Percentiles rank a stretch among this genome's conserved stretches.
These are phyloP conservation scores for Chalara sp. DNA, from an alignment of 2,329 filamentous ascomycete species.

Conservation along the genomic window DNA sequence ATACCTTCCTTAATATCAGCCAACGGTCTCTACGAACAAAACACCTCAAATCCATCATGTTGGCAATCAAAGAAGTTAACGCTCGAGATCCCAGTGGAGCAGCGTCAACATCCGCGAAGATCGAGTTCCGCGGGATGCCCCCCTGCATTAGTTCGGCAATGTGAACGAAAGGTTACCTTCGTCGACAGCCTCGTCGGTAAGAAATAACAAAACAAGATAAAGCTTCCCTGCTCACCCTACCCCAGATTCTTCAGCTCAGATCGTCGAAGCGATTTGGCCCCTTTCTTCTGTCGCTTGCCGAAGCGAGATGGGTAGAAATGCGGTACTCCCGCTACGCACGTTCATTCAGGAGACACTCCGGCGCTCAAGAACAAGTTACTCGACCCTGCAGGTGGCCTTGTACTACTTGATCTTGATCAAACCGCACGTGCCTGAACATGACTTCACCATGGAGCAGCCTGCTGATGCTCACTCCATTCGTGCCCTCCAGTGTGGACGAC, in stretches of 20 bases:
- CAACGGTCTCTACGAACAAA: slow-evolving; percentile 25
- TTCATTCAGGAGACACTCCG: slow-evolving; percentile 98
- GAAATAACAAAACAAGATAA: slow-evolving; percentile 30
- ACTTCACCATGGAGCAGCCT: slow-evolving; percentile 82
- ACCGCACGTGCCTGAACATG: slow-evolving; percentile 72
- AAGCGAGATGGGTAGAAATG: slow-evolving; percentile 64
- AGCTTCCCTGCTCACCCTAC: slow-evolving; percentile 27
- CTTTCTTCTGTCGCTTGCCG: slow-evolving; percentile 75
- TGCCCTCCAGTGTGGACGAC: slow-evolving; percentile 87
- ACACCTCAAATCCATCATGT: slow-evolving; percentile 21
- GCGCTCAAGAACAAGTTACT: slow-evolving; percentile 93
- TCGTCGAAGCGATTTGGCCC: slow-evolving; percentile 96
- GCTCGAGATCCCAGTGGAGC: slow-evolving; percentile 48
- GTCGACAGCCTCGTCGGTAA: slow-evolving; percentile 97
- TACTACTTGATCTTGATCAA: slow-evolving; percentile 96
- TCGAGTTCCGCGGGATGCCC: slow-evolving; percentile 54
- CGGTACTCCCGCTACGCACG: slow-evolving; percentile 81
- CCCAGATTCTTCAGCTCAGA: slow-evolving; percentile 91
- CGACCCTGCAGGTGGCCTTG: slow-evolving; percentile 89
- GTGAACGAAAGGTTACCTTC: slow-evolving; percentile 88
- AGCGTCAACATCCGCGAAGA: slow-evolving; percentile 58
- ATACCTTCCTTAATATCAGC: slow-evolving; percentile 27
- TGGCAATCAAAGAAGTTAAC: slow-evolving; percentile 27
- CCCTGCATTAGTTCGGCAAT: slow-evolving; percentile 75
- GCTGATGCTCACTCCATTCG: slow-evolving; percentile 65